These are phyloP conservation scores for Apophysomyces elegans DNA, from an alignment of 371 early-diverging fungal species.

Conservation along the genomic window DNA sequence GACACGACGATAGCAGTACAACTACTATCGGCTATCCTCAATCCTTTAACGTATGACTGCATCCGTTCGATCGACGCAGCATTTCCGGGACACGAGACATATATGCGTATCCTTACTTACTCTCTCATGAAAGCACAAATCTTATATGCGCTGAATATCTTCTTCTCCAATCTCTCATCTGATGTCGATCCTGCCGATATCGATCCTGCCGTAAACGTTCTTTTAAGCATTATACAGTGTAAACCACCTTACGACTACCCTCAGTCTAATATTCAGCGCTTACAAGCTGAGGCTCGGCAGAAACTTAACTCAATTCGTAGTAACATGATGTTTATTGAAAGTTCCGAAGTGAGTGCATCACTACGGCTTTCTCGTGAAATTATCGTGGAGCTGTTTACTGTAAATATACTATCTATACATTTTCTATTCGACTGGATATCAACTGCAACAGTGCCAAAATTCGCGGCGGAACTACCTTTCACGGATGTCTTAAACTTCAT, in stretches of 20 bases:
- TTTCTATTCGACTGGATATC: slow-evolving; percentile 30
- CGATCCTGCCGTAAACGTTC: slow-evolving; percentile 1
- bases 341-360: background rate
- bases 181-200: background rate
- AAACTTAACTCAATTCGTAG: slow-evolving; percentile 13
- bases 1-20: background rate
- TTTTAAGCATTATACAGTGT: slow-evolving; percentile 7
- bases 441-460: background rate
- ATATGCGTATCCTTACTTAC: slow-evolving; percentile 24
- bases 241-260: slow-evolving; percentile 17
- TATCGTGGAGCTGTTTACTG: slow-evolving; percentile 9
- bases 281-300: background rate
- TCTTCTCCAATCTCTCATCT: background rate
- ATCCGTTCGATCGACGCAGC: background rate
- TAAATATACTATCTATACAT: slow-evolving; percentile 10
- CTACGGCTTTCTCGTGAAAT: slow-evolving; percentile 1
- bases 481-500: slow-evolving; percentile 18
- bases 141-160: background rate
- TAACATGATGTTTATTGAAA: background rate
- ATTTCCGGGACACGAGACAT: background rate
- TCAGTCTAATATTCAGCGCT: slow-evolving; percentile 4
- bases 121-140: slow-evolving; percentile 9
- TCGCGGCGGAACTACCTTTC: slow-evolving; percentile 16
- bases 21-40: slow-evolving; percentile 5
- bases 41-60: background rate